phyloP scores from a whole-genome alignment of 805 yeast genomes.

The Tetrapisispora taiwanensis region DNA sequence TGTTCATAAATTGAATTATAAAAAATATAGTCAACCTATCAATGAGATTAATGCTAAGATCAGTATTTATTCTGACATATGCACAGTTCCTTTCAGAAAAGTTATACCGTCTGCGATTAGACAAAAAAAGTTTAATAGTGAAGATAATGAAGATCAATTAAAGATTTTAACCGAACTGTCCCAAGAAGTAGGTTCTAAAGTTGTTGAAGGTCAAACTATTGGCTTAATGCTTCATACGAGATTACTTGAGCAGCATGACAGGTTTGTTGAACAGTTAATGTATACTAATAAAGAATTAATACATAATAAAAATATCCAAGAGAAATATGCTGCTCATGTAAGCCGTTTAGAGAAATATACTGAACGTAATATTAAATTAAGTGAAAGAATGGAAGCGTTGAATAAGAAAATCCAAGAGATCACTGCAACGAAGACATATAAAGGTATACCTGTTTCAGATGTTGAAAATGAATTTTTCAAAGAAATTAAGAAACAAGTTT shows the following conservation, averaged over 20 bases:
- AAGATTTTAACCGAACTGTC: constrained; percentile 17
- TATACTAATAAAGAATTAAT: constrained; percentile 17
- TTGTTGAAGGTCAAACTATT: constrained; percentile 22
- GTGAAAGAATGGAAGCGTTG: constrained; percentile 28
- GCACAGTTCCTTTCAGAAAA: constrained; percentile 10
- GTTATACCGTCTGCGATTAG: constrained; percentile 17
- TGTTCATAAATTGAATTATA: not conserved
- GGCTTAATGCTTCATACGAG: constrained; percentile 31
- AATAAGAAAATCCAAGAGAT: constrained; percentile 20
- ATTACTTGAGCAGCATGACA: constrained; percentile 32
- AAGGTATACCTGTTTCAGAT: constrained; percentile 28
- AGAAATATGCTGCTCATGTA: constrained; percentile 10
- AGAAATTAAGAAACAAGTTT: constrained; percentile 31
- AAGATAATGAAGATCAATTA: constrained; percentile 21
- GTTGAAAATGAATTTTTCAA: constrained; percentile 39
- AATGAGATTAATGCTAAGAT: constrained; percentile 14
- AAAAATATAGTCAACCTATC: constrained; percentile 14
- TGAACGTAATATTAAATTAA: constrained; percentile 27
- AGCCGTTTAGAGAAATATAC: constrained; percentile 10
- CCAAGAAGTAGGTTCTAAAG: constrained; percentile 13
- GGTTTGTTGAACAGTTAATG: constrained; percentile 34
- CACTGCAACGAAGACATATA: constrained; percentile 8
- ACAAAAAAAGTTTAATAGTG: constrained; percentile 14
- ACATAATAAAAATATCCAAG: constrained; percentile 10
- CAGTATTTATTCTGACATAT: constrained; percentile 8